Evolutionary conservation across 805 yeast genomes (phyloP).

Genomic region (Hanseniaspora pseudoguilliermondii): DNA sequence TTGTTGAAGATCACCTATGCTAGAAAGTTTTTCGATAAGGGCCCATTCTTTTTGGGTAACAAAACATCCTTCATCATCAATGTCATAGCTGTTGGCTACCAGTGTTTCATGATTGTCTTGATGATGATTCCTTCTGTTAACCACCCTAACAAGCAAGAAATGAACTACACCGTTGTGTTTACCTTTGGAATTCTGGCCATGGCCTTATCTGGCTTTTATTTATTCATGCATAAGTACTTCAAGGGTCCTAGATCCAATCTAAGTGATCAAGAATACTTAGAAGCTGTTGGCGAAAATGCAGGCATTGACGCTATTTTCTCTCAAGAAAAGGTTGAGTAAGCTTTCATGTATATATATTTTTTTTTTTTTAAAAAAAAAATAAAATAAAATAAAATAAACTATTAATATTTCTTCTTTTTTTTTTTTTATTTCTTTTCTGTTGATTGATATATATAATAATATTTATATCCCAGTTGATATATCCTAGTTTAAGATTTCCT

Average conservation of each 20-base stretch:
- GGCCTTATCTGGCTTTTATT: constrained; percentile 39
- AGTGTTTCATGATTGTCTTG: constrained; percentile 40
- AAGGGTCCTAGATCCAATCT: constrained; percentile 40
- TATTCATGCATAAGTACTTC: constrained; percentile 42
- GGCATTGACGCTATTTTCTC: constrained; percentile 20
- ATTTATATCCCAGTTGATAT: neutral
- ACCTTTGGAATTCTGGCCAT: constrained; percentile 50
- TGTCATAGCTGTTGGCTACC: constrained; percentile 38
- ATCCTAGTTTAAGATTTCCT: neutral
- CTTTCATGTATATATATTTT: neutral
- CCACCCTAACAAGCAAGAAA: constrained; percentile 29
- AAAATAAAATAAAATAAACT: neutral
- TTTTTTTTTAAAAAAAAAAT: neutral
- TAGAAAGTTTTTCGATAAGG: constrained; percentile 43
- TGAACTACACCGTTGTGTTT: constrained; percentile 64
- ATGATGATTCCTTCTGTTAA: constrained; percentile 47
- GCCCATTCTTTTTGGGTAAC: constrained; percentile 52
- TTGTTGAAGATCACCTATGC: constrained; percentile 33
- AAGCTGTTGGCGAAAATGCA: constrained; percentile 21
- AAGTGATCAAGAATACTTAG: constrained; percentile 23
- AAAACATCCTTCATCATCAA: constrained; percentile 35
- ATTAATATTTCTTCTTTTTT: neutral
- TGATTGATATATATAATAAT: neutral
- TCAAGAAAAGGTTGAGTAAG: neutral
- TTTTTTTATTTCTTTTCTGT: neutral